Conservation (phyloP, 1,284 basidiomycete genomes). For the Ustilago shanxiensis region DNA sequence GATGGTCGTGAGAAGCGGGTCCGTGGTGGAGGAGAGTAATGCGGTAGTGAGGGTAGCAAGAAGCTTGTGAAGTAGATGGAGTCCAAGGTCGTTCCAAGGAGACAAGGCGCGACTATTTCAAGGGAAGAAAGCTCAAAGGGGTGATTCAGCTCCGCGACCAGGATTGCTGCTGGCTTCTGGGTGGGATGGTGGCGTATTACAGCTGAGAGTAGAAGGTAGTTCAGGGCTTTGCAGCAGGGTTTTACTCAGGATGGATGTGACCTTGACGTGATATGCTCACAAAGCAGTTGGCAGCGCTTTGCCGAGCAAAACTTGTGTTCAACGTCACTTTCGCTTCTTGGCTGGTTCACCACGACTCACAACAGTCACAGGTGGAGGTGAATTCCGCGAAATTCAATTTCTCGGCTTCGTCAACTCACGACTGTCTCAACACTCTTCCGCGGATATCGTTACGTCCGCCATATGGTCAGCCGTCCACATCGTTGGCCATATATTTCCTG, state of each 20-base stretch:
- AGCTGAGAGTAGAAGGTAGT: too few relatives aligned
- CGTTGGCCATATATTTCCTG: background rate
- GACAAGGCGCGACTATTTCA: slow-evolving; percentile 11
- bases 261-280: slow-evolving; percentile 6
- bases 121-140: background rate
- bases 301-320: background rate
- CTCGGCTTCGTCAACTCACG: slow-evolving; percentile 5
- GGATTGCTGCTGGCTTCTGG: background rate
- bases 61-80: background rate
- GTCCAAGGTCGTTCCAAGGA: background rate
- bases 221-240: too few relatives aligned
- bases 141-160: slow-evolving; percentile 23
- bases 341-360: slow-evolving; percentile 1
- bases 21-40: too few relatives aligned
- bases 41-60: too few relatives aligned
- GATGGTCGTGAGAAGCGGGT: too few relatives aligned
- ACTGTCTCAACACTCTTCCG: slow-evolving; percentile 10
- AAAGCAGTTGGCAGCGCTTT: slow-evolving; percentile 5
- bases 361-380: slow-evolving; percentile 8
- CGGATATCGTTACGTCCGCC: slow-evolving; percentile 1
- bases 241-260: background rate
- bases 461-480: background rate
- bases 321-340: slow-evolving; percentile 21
- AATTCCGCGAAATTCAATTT: background rate
- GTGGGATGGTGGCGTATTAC: too few relatives aligned